Evolutionary conservation across 2,329 filamentous ascomycete species (phyloP).

Genomic region (Aspergillus pseudoviridinutans): DNA sequence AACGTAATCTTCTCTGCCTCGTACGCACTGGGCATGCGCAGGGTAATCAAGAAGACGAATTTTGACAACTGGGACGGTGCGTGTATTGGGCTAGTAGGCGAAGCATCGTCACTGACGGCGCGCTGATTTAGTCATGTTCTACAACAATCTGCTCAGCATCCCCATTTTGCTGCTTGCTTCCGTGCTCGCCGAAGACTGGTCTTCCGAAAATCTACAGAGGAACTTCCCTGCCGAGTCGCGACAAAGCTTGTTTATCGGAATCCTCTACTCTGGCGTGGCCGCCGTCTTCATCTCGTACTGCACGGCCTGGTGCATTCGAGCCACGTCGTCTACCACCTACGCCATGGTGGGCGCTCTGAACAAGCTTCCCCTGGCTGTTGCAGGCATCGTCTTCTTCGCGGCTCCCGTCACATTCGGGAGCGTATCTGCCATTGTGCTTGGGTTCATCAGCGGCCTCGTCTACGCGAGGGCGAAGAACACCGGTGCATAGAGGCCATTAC

Average conservation of each 20-base stretch:
- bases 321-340: conserved; percentile 96
- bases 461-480: conserved; percentile 81
- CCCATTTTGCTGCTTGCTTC: conserved; percentile 82
- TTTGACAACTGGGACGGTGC: conserved; percentile 99
- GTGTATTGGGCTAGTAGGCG: conserved; percentile 41
- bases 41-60: conserved; percentile 98
- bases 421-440: conserved; percentile 84
- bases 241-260: conserved; percentile 80
- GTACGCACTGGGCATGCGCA: conserved; percentile 89
- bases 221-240: conserved; percentile 87
- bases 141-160: conserved; percentile 97
- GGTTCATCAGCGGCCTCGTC: conserved; percentile 87
- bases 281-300: conserved; percentile 98
- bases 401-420: conserved; percentile 89
- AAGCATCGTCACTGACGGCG: conserved; percentile 14
- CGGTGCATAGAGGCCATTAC: too few species aligned
- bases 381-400: conserved; percentile 90
- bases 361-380: conserved; percentile 93
- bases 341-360: conserved; percentile 99
- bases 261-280: conserved; percentile 79
- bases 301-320: conserved; percentile 96
- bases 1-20: conserved; percentile 93
- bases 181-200: conserved; percentile 88
- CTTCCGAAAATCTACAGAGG: conserved; percentile 69
- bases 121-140: conserved; percentile 78